These are phyloP conservation scores for Phoma herbarum DNA, from an alignment of 2,329 filamentous ascomycete species.

Conservation along the genomic window DNA sequence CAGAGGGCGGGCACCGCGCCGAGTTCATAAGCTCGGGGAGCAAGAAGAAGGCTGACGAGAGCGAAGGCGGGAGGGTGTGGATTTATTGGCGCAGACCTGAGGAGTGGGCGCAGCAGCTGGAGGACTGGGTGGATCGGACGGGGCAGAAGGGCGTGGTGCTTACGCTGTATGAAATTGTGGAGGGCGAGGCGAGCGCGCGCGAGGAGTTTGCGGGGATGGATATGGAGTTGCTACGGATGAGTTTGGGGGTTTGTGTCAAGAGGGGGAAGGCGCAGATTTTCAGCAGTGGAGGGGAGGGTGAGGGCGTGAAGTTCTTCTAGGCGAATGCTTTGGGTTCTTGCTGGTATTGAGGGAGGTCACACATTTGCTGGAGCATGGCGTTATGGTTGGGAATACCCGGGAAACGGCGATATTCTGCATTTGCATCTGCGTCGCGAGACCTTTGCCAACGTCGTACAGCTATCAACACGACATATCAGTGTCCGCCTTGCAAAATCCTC, in stretches of 20 bases:
- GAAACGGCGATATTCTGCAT: neutral
- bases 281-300: slow-evolving; percentile 70
- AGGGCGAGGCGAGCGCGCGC: slow-evolving; percentile 79
- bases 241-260: slow-evolving; percentile 83
- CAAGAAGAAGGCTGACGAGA: slow-evolving; percentile 36
- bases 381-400: slow-evolving; percentile 19
- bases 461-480: slow-evolving; percentile 13
- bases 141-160: slow-evolving; percentile 88
- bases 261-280: slow-evolving; percentile 93
- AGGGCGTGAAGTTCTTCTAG: slow-evolving; percentile 94
- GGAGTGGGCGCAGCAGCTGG: slow-evolving; percentile 85
- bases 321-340: neutral
- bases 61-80: slow-evolving; percentile 61
- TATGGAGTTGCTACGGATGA: slow-evolving; percentile 78
- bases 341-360: neutral
- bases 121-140: slow-evolving; percentile 83
- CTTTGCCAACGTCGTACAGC: neutral
- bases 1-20: slow-evolving; percentile 63
- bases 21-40: slow-evolving; percentile 66
- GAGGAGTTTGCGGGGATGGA: slow-evolving; percentile 89
- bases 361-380: slow-evolving; percentile 15
- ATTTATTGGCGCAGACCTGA: slow-evolving; percentile 87
- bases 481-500: slow-evolving; percentile 3
- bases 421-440: neutral
- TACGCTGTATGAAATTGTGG: slow-evolving; percentile 88